phyloP scores from a whole-genome alignment of 2,329 filamentous ascomycete genomes.

The Epichloe amarillans region DNA sequence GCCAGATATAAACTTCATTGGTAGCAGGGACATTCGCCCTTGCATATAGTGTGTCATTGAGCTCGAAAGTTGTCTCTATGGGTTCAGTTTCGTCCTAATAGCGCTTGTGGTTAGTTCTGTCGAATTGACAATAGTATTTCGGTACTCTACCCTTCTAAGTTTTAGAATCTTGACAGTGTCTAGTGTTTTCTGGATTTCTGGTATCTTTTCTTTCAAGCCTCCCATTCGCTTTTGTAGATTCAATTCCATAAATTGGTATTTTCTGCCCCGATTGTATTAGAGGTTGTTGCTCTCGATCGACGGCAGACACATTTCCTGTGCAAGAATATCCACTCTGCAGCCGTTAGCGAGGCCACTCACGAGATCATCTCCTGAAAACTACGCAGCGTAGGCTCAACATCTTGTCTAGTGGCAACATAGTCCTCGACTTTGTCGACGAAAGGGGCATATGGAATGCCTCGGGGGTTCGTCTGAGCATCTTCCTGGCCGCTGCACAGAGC shows the following conservation, averaged over 20 bases:
- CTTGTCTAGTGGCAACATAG: constrained; percentile 64
- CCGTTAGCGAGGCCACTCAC: constrained; percentile 34
- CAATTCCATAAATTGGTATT: constrained; percentile 99
- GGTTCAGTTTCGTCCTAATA: constrained; percentile 44
- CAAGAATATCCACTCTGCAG: neutral
- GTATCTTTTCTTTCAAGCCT: constrained; percentile 86
- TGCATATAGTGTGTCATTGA: constrained; percentile 91
- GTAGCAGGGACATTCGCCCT: constrained; percentile 72
- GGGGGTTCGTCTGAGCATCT: constrained; percentile 51
- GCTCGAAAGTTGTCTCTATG: constrained; percentile 85
- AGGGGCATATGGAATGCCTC: constrained; percentile 71
- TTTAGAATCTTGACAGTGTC: constrained; percentile 82
- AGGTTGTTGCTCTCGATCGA: neutral
- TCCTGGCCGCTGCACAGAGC: constrained; percentile 23
- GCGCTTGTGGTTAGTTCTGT: constrained; percentile 1
- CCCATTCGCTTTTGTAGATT: constrained; percentile 75
- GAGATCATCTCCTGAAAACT: constrained; percentile 91
- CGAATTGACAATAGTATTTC: neutral
- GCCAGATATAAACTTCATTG: constrained; percentile 91
- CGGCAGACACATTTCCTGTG: neutral
- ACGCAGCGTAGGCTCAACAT: constrained; percentile 69
- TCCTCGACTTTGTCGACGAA: constrained; percentile 85
- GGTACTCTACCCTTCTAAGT: constrained; percentile 47
- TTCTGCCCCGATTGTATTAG: constrained; percentile 37
- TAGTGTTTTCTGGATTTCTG: constrained; percentile 90